These are phyloP conservation scores for Penicillium herquei DNA, from an alignment of 495 filamentous ascomycete species.

Conservation along the genomic window DNA sequence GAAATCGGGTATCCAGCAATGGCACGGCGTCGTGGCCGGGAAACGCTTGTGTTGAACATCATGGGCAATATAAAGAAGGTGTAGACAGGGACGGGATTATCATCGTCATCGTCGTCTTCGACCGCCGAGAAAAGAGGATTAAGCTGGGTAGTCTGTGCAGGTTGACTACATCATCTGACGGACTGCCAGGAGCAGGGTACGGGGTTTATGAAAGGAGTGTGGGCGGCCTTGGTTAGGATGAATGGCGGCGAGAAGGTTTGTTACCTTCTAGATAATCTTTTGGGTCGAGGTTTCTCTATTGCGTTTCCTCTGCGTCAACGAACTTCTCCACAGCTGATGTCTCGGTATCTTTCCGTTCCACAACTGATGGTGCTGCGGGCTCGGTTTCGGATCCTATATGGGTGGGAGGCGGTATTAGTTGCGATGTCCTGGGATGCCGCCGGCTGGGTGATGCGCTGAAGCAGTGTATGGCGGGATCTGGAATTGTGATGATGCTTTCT, in stretches of 20 bases:
- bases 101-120: conserved; percentile 5
- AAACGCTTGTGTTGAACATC: conserved; percentile 34
- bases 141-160: conserved; percentile 22
- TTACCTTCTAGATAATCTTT: background rate
- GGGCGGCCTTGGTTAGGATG: conserved; percentile 1
- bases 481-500: conserved; percentile 45
- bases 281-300: conserved; percentile 9
- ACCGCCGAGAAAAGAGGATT: background rate
- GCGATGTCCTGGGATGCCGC: conserved; percentile 8
- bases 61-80: conserved; percentile 10
- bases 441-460: conserved; percentile 4
- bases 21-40: conserved; percentile 16
- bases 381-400: conserved; percentile 10
- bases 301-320: conserved; percentile 53
- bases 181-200: background rate
- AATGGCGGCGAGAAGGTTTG: background rate
- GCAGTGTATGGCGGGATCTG: conserved; percentile 41
- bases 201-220: background rate
- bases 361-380: conserved; percentile 12
- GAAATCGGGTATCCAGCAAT: conserved; percentile 45
- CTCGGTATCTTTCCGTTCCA: conserved; percentile 49
- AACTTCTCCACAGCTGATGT: conserved; percentile 54
- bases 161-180: conserved; percentile 21
- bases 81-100: background rate
- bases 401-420: conserved; percentile 25